Conservation (phyloP, 1,139 yeast genomes). For the Suhomyces wounanorum region DNA sequence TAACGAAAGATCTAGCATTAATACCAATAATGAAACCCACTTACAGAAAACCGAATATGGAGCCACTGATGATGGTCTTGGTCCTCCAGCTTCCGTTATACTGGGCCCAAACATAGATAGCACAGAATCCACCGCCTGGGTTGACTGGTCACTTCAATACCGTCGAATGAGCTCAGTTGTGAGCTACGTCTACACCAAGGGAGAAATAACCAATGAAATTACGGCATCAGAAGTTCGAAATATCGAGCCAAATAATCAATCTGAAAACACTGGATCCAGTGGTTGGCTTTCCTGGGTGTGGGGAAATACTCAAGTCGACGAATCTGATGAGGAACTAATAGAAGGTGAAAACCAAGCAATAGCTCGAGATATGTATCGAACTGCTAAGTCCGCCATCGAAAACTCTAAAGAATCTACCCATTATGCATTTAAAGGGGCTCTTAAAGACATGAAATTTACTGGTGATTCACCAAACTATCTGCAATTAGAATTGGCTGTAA, state of each 20-base stretch:
- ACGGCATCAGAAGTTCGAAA: background rate
- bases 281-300: conserved; percentile 30
- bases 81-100: background rate
- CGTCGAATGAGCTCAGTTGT: conserved; percentile 19
- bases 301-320: conserved; percentile 15
- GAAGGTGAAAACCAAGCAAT: conserved; percentile 14
- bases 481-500: conserved; percentile 39
- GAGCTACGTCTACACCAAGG: conserved; percentile 14
- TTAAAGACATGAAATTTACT: conserved; percentile 18
- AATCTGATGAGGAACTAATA: conserved; percentile 12
- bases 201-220: background rate
- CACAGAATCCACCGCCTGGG: conserved; percentile 9
- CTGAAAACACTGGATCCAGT: background rate
- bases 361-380: conserved; percentile 29
- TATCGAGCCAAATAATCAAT: background rate
- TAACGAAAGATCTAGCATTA: background rate
- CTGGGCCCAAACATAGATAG: background rate
- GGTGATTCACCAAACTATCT: conserved; percentile 18
- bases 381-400: conserved; percentile 42
- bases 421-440: conserved; percentile 37
- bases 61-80: background rate
- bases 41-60: background rate
- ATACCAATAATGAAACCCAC: background rate
- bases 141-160: conserved; percentile 19
- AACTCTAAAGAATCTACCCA: conserved; percentile 33